Base-by-base conservation (phyloP, 2,329 filamentous ascomycete species). In the Xylaria sp. region DNA sequence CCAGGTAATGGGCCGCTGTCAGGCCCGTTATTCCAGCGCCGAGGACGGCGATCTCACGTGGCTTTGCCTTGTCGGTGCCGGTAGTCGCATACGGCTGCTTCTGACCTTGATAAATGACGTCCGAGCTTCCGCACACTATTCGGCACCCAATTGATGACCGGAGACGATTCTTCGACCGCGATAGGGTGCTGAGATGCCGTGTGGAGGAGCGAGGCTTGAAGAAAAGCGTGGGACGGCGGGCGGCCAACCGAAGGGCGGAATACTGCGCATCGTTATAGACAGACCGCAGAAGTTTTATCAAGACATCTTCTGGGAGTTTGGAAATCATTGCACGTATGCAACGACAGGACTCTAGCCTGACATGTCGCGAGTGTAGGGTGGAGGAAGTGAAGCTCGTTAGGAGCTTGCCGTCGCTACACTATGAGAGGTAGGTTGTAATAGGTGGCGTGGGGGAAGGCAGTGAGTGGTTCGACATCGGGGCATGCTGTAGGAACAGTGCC, bases 1-100 rank as follows among this genome's bases (percentile, higher is more conserved):
- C 84, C 50, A 97, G 83, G 78, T 92, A 94, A 81, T 92, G 93
- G 33, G 93, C 93, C 44, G 89, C 86, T 39, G 90, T 87, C 54
- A 97, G 86, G 57, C 94, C 94, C 1, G 93, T 96, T 76, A 97
- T 89, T 45, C 94, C 94, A 67, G 90, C 93, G 59, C 94, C 94
- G 33, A 96, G 79, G 58, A 96, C 84, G 27, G 91, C 92, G 62
- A 93, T 81, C 22, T 79, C 71, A 63, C 78, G 73, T 10, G 74
- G 75, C 15, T 65, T 71, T 55, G 22, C 63, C 39, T 61, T 61
- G 29, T 15, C 33, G 64, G 42, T 51, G 25, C 31, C 42, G 42
- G 42, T 51, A 11, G 73, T 74, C 7, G 73, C 70, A 42, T 69
- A 76, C 1, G 65, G 17, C 44, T 58, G 70, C 54, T 49, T 55